These are phyloP conservation scores for Colletotrichum shisoi DNA, from an alignment of 2,329 filamentous ascomycete genomes.

Conservation along the genomic window DNA sequence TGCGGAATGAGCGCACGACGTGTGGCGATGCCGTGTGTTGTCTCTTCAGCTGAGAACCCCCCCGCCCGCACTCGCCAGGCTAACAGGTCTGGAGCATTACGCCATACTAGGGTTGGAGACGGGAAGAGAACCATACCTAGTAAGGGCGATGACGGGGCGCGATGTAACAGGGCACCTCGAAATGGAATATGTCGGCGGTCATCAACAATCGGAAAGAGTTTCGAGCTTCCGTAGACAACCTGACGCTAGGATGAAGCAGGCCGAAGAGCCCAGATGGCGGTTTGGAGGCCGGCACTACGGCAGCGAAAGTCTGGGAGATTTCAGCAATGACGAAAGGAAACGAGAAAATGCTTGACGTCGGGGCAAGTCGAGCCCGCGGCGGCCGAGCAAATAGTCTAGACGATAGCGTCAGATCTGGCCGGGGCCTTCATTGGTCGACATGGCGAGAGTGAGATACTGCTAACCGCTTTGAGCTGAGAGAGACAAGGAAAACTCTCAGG, in stretches of 20 bases:
- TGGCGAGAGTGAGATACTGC: constrained; percentile 3
- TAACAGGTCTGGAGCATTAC: not conserved
- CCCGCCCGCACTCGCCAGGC: constrained; percentile 1
- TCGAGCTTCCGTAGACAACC: not conserved
- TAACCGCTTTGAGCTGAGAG: constrained; percentile 20
- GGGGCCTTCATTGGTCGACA: constrained; percentile 21
- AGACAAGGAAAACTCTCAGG: constrained; percentile 15
- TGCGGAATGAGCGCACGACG: not conserved
- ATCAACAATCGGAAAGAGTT: not conserved
- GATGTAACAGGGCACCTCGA: constrained; percentile 2
- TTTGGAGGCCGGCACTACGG: not conserved
- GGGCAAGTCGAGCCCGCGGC: constrained; percentile 1
- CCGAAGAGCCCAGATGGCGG: not conserved
- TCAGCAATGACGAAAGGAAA: not conserved
- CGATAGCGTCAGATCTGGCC: constrained; percentile 16
- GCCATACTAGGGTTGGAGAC: not conserved
- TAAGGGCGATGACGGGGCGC: not conserved
- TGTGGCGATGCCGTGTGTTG: constrained; percentile 14
- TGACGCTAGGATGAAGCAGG: not conserved
- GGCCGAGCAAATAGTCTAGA: constrained; percentile 28
- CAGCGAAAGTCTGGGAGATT: not conserved
- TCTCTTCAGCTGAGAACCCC: constrained; percentile 15
- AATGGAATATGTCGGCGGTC: not conserved
- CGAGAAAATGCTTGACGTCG: not conserved
- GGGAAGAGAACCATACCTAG: constrained; percentile 5